These are phyloP conservation scores for Hibiscus trionum DNA, from an alignment of 345 rosid species.

Conservation along the genomic window DNA sequence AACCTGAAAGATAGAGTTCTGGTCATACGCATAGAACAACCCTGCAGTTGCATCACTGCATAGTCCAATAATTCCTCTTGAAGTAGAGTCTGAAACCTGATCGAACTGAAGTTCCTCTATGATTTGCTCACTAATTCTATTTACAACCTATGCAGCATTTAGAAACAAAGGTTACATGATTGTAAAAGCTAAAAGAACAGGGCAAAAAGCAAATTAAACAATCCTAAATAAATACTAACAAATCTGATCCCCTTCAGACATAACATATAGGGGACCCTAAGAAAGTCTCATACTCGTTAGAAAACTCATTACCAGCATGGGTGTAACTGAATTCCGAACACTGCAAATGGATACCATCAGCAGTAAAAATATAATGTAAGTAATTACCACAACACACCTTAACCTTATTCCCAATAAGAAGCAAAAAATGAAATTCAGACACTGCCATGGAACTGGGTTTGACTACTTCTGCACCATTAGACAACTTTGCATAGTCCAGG, in stretches of 20 bases:
- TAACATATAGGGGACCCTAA: background rate
- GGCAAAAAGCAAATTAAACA: background rate
- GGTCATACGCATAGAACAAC: slow-evolving; percentile 93
- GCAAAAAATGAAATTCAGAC: slow-evolving; percentile 93
- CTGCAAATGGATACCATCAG: background rate
- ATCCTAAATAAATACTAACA: background rate
- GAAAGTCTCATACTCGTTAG: background rate
- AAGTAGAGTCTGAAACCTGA: slow-evolving; percentile 69
- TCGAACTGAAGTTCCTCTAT: slow-evolving; percentile 98
- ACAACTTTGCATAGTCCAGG: slow-evolving; percentile 65
- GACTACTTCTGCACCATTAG: slow-evolving; percentile 59
- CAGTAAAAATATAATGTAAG: background rate
- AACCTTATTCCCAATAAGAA: slow-evolving; percentile 88
- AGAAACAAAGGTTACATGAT: slow-evolving; percentile 17
- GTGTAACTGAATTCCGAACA: background rate
- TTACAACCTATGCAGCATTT: slow-evolving; percentile 61
- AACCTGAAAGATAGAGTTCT: slow-evolving; percentile 93
- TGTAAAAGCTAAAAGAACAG: slow-evolving; percentile 4
- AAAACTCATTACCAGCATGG: background rate
- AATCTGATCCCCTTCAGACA: slow-evolving; percentile 3
- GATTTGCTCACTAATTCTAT: slow-evolving; percentile 93
- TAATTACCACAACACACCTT: slow-evolving; percentile 57
- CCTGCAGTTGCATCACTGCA: slow-evolving; percentile 98
- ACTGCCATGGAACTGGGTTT: slow-evolving; percentile 90
- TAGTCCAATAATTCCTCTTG: slow-evolving; percentile 86